Evolutionary conservation across 1,284 basidiomycete species (phyloP), one percentile per base, ranked within the genome.

Genomic region (Marasmius fiardii): DNA sequence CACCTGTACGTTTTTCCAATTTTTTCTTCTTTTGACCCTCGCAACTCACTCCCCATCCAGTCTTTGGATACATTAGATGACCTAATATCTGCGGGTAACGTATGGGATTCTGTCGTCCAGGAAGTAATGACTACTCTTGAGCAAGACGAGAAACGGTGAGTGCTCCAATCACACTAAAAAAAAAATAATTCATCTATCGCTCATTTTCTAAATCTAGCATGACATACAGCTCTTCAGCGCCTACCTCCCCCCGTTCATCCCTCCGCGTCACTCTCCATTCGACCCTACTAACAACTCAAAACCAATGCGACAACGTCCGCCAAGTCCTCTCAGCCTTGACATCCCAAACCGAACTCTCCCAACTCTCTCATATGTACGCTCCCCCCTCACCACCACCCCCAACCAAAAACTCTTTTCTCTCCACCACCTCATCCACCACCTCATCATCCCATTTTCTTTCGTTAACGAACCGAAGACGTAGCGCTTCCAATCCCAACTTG

Each of bases 301-400:
- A 77, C 0, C 89, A 92, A 68, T 88, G 85, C 62, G 90, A 92
- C 65, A 87, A 88, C 59, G 81, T 92, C 57, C 86, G 90, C 24
- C 85, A 86, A 53, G 77, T 92, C 1, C 78, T 92, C 45, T 78
- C 85, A 2, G 89, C 89, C 7, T 79, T 92, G 51, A 85, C 90
- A 0, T 82, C 80, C 3, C 85, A 86, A 1, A 66, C 77, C 14
- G 85, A 88, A 60, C 72, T 91, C 14, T 76, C 84, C 8, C 90
- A 90, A 63, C 74, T 92, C 8, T 76, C 86, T 3, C 88, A 90
- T 68, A 92, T 92, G 90, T 92, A 92, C 67, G 88, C 88, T 0
- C 90, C 90, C 2, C 78, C 88, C 0, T 88, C 85, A 77, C 8
- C 74, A 78, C 59, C 57, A 63, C 23, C 64, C 71, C n/a, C n/a